Conservation (phyloP, 805 yeast species). For the Yamadazyma paraphyllophila region DNA sequence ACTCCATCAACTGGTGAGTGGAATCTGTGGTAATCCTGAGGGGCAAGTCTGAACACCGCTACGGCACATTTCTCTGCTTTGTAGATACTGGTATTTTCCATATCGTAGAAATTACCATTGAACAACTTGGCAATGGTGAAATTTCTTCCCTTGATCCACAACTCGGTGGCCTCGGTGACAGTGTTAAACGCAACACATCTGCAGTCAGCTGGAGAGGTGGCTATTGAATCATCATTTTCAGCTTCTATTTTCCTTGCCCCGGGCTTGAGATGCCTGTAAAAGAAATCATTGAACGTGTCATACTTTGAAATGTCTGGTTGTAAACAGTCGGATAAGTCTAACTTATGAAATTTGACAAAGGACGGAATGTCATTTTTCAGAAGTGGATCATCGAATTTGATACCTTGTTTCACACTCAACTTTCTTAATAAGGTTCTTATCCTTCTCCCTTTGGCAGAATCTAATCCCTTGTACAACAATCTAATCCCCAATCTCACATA, state of each 20-base stretch:
- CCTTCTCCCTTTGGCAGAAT: slow-evolving; percentile 55
- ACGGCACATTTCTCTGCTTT: slow-evolving; percentile 51
- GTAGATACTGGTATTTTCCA: slow-evolving; percentile 36
- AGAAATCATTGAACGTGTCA: slow-evolving; percentile 82
- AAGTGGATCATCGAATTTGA: slow-evolving; percentile 68
- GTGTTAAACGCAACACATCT: slow-evolving; percentile 69
- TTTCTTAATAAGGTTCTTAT: slow-evolving; percentile 60
- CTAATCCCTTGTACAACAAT: slow-evolving; percentile 73
- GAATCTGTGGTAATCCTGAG: slow-evolving; percentile 95
- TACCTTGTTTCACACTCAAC: slow-evolving; percentile 78
- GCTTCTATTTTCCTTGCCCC: slow-evolving; percentile 72
- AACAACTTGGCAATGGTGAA: slow-evolving; percentile 68
- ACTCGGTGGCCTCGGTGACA: slow-evolving; percentile 57
- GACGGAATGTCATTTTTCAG: slow-evolving; percentile 70
- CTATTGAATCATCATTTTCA: slow-evolving; percentile 44
- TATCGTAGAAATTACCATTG: slow-evolving; percentile 42
- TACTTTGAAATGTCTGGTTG: slow-evolving; percentile 48
- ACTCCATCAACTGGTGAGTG: slow-evolving; percentile 83
- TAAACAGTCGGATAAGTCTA: slow-evolving; percentile 70
- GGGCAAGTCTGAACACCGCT: slow-evolving; percentile 86
- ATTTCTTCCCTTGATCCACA: slow-evolving; percentile 88
- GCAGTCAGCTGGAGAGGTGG: slow-evolving; percentile 84
- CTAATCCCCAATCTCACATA: slow-evolving; percentile 87
- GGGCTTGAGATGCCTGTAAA: slow-evolving; percentile 72
- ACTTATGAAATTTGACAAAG: slow-evolving; percentile 78